Conservation (phyloP, 106 monocot species). For the Dioscorea dumetorum region DNA sequence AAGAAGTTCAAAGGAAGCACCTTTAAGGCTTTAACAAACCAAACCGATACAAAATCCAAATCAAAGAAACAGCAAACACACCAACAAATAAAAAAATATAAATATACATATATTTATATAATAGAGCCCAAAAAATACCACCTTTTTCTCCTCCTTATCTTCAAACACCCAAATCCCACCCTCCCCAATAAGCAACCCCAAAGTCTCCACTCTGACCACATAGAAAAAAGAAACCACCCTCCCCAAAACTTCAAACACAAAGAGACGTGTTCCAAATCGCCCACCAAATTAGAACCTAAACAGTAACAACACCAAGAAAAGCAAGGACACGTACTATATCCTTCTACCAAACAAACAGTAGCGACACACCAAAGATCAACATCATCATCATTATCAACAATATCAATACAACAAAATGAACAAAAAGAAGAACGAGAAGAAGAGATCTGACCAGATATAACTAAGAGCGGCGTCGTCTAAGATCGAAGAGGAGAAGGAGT, state of each 20-base stretch:
- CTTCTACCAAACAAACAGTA: too few relatives aligned
- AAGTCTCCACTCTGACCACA: neutral
- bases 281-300: neutral
- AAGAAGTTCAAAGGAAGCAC: neutral
- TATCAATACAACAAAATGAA: too few relatives aligned
- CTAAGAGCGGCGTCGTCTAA: too few relatives aligned
- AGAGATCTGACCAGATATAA: too few relatives aligned
- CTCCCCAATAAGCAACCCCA: neutral
- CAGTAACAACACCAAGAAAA: too few relatives aligned
- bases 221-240: neutral
- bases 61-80: neutral
- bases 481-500: too few relatives aligned
- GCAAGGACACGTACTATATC: too few relatives aligned
- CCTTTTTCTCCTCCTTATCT: neutral
- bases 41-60: neutral
- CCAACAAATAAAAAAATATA: neutral
- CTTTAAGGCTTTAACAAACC: neutral
- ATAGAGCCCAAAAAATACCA: neutral
- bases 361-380: too few relatives aligned
- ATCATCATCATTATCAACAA: too few relatives aligned
- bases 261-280: slow-evolving; percentile 7
- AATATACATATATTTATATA: neutral
- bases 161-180: neutral
- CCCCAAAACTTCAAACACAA: neutral
- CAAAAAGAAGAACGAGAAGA: too few relatives aligned